Conservation (phyloP, 352 stramenopile genomes). For the Globisporangium emineosum region DNA sequence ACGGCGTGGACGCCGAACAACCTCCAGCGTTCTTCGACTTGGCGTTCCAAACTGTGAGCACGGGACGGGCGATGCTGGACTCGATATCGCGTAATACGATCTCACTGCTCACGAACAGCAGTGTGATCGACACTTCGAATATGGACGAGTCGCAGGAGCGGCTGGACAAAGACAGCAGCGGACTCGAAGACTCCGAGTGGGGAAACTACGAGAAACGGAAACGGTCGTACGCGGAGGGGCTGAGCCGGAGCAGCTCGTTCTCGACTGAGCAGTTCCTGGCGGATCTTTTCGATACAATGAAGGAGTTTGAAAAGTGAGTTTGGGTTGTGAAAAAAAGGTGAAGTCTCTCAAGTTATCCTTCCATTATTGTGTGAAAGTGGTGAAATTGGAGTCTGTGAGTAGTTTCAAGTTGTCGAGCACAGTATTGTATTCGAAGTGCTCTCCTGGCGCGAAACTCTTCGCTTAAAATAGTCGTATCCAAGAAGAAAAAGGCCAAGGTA, state of each 20-base stretch:
- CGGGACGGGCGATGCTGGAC: not conserved
- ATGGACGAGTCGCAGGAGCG: not conserved
- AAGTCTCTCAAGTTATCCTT: too few relatives aligned
- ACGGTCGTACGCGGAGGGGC: constrained; percentile 4
- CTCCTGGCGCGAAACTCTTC: too few relatives aligned
- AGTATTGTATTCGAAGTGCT: too few relatives aligned
- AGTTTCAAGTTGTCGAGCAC: too few relatives aligned
- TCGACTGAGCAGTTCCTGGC: not conserved
- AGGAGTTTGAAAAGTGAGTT: not conserved
- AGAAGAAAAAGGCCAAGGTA: too few relatives aligned
- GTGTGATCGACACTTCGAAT: not conserved
- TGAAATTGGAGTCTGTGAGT: too few relatives aligned
- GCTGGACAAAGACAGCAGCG: not conserved
- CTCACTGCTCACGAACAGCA: not conserved
- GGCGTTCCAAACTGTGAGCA: not conserved
- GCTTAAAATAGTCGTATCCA: too few relatives aligned
- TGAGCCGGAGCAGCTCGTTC: constrained; percentile 4
- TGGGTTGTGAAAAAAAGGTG: too few relatives aligned
- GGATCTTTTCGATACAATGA: not conserved
- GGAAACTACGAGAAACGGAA: not conserved
- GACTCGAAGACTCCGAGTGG: not conserved
- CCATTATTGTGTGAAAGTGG: too few relatives aligned
- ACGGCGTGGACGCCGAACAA: constrained; percentile 6
- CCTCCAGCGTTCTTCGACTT: constrained; percentile 18
- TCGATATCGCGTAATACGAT: not conserved